These are phyloP conservation scores for Ceriops zippeliana DNA, from an alignment of 345 rosid species.

Conservation along the genomic window DNA sequence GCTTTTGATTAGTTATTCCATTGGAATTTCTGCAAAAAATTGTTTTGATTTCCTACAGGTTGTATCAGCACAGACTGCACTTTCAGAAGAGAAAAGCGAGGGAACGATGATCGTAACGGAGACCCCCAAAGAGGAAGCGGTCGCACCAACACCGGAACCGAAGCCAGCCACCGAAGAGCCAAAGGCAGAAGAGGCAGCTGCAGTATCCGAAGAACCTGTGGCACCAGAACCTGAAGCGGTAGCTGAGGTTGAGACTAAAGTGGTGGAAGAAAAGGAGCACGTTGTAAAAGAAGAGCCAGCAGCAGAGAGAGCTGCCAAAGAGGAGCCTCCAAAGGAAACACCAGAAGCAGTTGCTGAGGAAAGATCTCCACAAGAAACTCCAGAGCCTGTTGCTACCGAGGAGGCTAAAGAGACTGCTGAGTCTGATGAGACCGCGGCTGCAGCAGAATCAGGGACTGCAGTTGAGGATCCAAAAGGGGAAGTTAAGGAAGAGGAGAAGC, in stretches of 20 bases:
- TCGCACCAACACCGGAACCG: conserved; percentile 8
- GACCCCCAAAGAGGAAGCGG: conserved; percentile 26
- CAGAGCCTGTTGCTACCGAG: conserved; percentile 5
- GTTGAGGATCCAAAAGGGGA: conserved; percentile 32
- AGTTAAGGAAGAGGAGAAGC: conserved; percentile 23
- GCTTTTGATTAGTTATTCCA: too few species aligned
- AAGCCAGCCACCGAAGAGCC: conserved; percentile 14
- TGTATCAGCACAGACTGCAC: conserved; percentile 40
- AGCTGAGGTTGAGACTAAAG: conserved; percentile 27
- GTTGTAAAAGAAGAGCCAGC: conserved; percentile 33
- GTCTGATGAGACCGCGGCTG: not conserved
- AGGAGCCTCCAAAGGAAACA: conserved; percentile 26
- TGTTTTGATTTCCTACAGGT: conserved; percentile 30
- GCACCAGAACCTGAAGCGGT: conserved; percentile 25
- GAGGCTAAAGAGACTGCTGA: conserved; percentile 21
- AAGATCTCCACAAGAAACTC: conserved; percentile 1
- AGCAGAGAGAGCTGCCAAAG: conserved; percentile 22
- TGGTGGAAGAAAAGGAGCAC: conserved; percentile 29
- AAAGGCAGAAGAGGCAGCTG: conserved; percentile 11
- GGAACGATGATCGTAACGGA: conserved; percentile 25
- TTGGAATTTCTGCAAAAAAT: not conserved
- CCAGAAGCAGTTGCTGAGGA: conserved; percentile 20
- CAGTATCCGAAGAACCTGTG: conserved; percentile 6
- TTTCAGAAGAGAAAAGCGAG: conserved; percentile 37
- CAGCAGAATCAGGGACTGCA: conserved; percentile 11